Conservation (phyloP, 1,284 basidiomycete species). For the Gomphus bonarii region DNA sequence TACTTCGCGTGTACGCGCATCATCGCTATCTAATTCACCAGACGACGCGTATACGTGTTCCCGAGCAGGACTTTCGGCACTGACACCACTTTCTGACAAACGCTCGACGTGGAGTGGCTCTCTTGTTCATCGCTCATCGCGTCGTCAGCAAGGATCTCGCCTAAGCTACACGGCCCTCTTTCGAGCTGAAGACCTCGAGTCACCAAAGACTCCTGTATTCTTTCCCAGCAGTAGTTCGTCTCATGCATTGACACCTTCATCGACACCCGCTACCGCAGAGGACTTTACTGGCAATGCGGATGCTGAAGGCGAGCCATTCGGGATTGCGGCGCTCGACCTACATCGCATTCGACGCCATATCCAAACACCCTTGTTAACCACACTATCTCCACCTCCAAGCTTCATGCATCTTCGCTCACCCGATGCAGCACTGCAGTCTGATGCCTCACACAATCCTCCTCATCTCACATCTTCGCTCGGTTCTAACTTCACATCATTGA, state of each 20-base stretch:
- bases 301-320: conserved; percentile 31
- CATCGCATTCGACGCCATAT: conserved; percentile 33
- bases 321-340: conserved; percentile 47
- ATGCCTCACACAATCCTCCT: conserved; percentile 21
- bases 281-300: conserved; percentile 18
- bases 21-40: conserved; percentile 27
- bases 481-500: conserved; percentile 45
- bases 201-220: conserved; percentile 14
- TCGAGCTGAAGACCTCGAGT: conserved; percentile 19
- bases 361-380: conserved; percentile 9
- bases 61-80: conserved; percentile 9
- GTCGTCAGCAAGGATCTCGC: conserved; percentile 38
- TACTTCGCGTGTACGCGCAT: conserved; percentile 26
- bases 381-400: conserved; percentile 17
- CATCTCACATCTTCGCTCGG: conserved; percentile 30
- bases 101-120: conserved; percentile 66
- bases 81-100: conserved; percentile 32
- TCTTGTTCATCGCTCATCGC: conserved; percentile 35
- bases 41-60: conserved; percentile 17
- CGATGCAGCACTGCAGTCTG: conserved; percentile 19
- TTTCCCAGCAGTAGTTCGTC: neutral
- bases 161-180: conserved; percentile 43
- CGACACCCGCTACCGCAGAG: neutral
- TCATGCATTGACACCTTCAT: neutral
- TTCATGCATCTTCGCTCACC: neutral